Conservation (phyloP, 768 basidiomycete species). For the Leucogyrophana mollusca region DNA sequence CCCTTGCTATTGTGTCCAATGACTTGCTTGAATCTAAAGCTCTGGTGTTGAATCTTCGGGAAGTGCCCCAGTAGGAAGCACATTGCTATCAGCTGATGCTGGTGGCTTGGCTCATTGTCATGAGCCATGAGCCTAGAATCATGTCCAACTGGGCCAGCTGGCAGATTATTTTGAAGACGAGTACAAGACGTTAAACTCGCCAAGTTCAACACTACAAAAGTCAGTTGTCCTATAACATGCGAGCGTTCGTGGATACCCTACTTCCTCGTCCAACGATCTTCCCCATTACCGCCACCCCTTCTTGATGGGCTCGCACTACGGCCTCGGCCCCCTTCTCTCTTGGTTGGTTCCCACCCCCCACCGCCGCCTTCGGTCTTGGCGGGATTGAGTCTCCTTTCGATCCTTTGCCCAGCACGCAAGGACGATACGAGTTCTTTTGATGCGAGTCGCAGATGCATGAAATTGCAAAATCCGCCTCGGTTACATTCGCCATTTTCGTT, state of each 20-base stretch:
- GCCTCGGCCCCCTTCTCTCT: conserved; percentile 60
- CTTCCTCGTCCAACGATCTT: conserved; percentile 77
- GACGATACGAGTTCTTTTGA: conserved; percentile 80
- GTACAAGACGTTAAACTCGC: no score
- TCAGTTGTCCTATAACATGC: no score
- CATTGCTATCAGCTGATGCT: no score
- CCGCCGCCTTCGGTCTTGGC: conserved; percentile 59
- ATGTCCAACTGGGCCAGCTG: no score
- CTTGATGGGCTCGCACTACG: conserved; percentile 74
- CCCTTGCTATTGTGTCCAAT: no score
- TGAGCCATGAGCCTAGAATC: no score
- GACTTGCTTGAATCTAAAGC: no score
- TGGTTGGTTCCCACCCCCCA: conserved; percentile 84
- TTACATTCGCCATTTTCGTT: conserved; percentile 99
- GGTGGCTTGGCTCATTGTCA: no score
- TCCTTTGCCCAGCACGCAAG: conserved; percentile 76
- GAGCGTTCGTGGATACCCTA: conserved; percentile 13
- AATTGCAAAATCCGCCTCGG: conserved; percentile 97
- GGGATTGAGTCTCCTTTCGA: conserved; percentile 79
- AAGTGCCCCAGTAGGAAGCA: no score
- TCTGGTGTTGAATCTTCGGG: no score
- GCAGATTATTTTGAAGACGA: no score
- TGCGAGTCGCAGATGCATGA: conserved; percentile 93
- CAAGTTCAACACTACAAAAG: no score
- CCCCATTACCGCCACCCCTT: conserved; percentile 62